phyloP scores from a whole-genome alignment of 257 asterid species.

The Lycium barbarum region DNA sequence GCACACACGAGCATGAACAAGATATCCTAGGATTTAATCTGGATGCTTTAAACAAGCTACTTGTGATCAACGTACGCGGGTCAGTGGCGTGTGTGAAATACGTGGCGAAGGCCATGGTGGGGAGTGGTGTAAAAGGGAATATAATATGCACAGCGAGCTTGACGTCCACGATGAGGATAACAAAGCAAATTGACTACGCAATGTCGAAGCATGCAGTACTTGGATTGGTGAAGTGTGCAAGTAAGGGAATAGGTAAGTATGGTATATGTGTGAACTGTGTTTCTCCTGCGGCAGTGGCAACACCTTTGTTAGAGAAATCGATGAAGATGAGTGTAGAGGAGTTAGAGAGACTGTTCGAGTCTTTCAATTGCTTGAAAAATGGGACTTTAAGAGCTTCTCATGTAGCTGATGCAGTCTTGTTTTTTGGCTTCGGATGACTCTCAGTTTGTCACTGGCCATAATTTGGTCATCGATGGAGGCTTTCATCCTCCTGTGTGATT shows the following conservation, averaged over 20 bases:
- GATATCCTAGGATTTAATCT: background rate
- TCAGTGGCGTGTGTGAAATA: constrained; percentile 43
- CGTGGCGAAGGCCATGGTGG: constrained; percentile 43
- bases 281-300: constrained; percentile 43
- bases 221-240: constrained; percentile 43
- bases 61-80: constrained; percentile 41
- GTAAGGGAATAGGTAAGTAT: constrained; percentile 42
- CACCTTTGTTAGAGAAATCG: constrained; percentile 30
- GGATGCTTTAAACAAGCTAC: constrained; percentile 23
- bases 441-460: background rate
- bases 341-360: constrained; percentile 29
- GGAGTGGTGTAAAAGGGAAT: constrained; percentile 31
- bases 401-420: constrained; percentile 46
- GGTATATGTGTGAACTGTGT: constrained; percentile 51
- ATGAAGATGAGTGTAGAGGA: constrained; percentile 32
- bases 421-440: constrained; percentile 46
- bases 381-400: constrained; percentile 25
- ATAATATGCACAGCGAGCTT: constrained; percentile 43
- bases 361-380: constrained; percentile 32
- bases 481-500: constrained; percentile 32
- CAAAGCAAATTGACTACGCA: constrained; percentile 33
- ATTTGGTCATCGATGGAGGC: constrained; percentile 42
- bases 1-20: too few relatives aligned
- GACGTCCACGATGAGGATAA: constrained; percentile 24
- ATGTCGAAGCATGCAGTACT: constrained; percentile 53